phyloP scores from a whole-genome alignment of 768 basidiomycete genomes.

The Hypholoma fasciculare region DNA sequence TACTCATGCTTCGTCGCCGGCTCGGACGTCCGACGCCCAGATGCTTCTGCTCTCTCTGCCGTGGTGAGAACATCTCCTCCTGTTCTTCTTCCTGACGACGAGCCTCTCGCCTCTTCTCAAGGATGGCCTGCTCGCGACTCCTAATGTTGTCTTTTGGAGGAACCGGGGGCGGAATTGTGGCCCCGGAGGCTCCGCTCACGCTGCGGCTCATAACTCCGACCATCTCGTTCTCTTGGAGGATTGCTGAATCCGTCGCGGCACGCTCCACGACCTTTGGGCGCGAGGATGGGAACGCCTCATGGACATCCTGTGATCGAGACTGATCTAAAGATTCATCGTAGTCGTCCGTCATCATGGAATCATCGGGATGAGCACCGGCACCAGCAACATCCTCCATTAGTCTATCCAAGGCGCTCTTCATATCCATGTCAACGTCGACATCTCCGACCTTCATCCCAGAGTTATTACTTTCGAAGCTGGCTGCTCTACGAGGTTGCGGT shows the following conservation, averaged over 20 bases:
- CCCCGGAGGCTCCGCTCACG: conserved; percentile 42
- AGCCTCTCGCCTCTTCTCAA: conserved; percentile 68
- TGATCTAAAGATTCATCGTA: conserved; percentile 39
- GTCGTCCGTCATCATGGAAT: conserved; percentile 43
- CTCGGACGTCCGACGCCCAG: conserved; percentile 51
- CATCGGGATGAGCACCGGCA: conserved; percentile 36
- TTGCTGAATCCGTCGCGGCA: conserved; percentile 50
- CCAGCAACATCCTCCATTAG: conserved; percentile 71
- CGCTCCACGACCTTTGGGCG: conserved; percentile 41
- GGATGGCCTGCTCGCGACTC: conserved; percentile 64
- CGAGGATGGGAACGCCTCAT: conserved; percentile 12
- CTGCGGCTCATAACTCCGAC: conserved; percentile 39
- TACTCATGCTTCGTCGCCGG: conserved; percentile 74
- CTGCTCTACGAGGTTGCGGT: conserved; percentile 9
- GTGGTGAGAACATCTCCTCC: conserved; percentile 12
- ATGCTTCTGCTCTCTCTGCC: conserved; percentile 23
- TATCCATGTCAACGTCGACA: conserved; percentile 64
- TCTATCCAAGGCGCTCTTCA: conserved; percentile 71
- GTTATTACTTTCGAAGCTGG: conserved; percentile 25
- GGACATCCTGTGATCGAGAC: conserved; percentile 22
- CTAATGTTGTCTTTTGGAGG: conserved; percentile 69
- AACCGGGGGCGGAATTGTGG: conserved; percentile 44
- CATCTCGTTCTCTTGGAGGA: conserved; percentile 32
- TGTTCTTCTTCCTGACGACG: conserved; percentile 46
- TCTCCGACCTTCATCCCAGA: conserved; percentile 44